These are phyloP conservation scores for Friedmanniomyces simplex DNA, from an alignment of 495 filamentous ascomycete species.

Conservation along the genomic window DNA sequence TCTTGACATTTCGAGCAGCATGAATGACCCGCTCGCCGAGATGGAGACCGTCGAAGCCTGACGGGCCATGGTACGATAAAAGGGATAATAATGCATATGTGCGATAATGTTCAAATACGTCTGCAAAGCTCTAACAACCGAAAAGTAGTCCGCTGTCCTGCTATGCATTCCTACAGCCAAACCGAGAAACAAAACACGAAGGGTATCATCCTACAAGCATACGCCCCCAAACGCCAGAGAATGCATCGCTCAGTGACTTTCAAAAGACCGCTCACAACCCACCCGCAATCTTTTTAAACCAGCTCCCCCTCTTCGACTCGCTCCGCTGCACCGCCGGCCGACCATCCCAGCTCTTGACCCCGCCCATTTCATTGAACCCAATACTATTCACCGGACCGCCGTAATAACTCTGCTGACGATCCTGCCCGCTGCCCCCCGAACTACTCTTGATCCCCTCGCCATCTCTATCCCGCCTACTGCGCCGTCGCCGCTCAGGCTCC, in stretches of 20 bases:
- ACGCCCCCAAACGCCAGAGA: neutral
- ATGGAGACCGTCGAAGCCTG: neutral
- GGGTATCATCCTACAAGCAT: conserved; percentile 9
- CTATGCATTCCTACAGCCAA: conserved; percentile 13
- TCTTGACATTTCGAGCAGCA: conserved; percentile 16
- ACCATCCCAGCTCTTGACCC: conserved; percentile 17
- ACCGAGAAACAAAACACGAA: conserved; percentile 4
- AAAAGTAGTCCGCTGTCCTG: conserved; percentile 7
- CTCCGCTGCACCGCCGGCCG: conserved; percentile 8
- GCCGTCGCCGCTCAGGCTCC: conserved; percentile 1
- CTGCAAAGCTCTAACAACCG: neutral
- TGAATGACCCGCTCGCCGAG: neutral
- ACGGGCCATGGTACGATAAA: neutral
- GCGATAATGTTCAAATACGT: neutral
- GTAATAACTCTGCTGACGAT: conserved; percentile 11
- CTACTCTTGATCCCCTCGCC: conserved; percentile 8
- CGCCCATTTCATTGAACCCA: conserved; percentile 7
- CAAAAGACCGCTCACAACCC: conserved; percentile 9
- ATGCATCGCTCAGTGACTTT: neutral
- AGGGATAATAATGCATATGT: too few relatives aligned
- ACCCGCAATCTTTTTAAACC: conserved; percentile 22
- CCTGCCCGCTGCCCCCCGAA: conserved; percentile 16
- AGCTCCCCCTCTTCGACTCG: conserved; percentile 19
- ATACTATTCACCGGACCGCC: conserved; percentile 12
- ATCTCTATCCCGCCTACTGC: conserved; percentile 6